phyloP scores from a whole-genome alignment of 805 yeast species.

The Metschnikowia dekortorum region DNA sequence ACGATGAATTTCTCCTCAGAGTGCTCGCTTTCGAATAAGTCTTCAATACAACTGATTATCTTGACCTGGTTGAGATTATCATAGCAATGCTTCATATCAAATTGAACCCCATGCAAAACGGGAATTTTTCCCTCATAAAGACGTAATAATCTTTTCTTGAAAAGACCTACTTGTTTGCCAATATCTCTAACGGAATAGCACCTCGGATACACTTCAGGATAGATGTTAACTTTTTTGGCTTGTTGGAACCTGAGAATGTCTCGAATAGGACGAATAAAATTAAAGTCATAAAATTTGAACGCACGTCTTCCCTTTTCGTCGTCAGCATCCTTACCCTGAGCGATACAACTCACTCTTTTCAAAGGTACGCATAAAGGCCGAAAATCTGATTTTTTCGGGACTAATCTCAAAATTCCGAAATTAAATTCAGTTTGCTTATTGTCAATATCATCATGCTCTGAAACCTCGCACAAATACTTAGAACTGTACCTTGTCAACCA shows the following conservation, averaged over 20 bases:
- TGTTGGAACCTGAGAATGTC: conserved; percentile 19
- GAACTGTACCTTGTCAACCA: conserved; percentile 43
- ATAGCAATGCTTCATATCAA: conserved; percentile 74
- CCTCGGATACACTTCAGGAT: conserved; percentile 21
- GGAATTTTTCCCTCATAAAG: conserved; percentile 25
- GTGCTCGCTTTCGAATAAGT: conserved; percentile 17
- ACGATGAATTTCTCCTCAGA: conserved; percentile 12
- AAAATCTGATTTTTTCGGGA: conserved; percentile 61
- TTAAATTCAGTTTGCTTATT: conserved; percentile 7
- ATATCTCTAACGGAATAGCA: conserved; percentile 45
- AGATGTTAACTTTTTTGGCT: conserved; percentile 1
- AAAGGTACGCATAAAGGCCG: conserved; percentile 56
- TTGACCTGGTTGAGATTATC: conserved; percentile 59
- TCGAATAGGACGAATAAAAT: conserved; percentile 41
- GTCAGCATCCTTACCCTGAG: neutral
- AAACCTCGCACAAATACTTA: conserved; percentile 25
- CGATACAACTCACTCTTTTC: conserved; percentile 4
- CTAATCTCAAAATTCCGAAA: conserved; percentile 43
- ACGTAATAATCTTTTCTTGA: conserved; percentile 21
- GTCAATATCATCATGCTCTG: neutral
- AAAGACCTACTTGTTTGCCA: conserved; percentile 33
- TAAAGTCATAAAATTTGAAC: conserved; percentile 28
- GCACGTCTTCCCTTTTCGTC: conserved; percentile 15
- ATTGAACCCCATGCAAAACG: conserved; percentile 50
- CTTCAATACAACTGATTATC: conserved; percentile 30